A percentile compares a stretch with the other conserved stretches of the same genome.
These are phyloP conservation scores for Coemansia sp. DNA, from an alignment of 192 early-diverging fungal genomes.

Conservation along the genomic window DNA sequence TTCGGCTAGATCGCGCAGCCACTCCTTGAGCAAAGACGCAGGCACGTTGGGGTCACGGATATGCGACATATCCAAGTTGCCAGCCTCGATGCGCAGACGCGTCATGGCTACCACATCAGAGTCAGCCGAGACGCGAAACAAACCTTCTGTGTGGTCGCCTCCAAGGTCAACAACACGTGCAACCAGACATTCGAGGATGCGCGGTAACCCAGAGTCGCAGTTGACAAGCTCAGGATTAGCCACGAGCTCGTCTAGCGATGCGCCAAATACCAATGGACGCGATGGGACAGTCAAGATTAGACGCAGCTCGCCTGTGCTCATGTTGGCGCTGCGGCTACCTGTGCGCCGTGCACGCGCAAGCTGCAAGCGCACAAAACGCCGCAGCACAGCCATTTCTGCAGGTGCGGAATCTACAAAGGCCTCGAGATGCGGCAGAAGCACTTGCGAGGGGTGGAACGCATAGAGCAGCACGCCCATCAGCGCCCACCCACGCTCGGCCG, in stretches of 20 bases:
- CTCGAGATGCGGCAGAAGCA: constrained; percentile 80
- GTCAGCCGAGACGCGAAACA: constrained; percentile 95
- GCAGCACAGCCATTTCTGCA: constrained; percentile 13
- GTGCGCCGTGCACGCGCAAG: constrained; percentile 76
- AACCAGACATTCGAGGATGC: constrained; percentile 78
- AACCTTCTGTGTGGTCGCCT: constrained; percentile 83
- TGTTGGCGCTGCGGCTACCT: constrained; percentile 70
- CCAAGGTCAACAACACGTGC: constrained; percentile 71
- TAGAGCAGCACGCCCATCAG: constrained; percentile 78
- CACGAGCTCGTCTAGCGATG: constrained; percentile 83
- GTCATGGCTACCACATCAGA: constrained; percentile 75
- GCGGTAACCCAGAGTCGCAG: constrained; percentile 59
- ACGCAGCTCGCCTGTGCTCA: constrained; percentile 65
- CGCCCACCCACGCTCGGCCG: constrained; percentile 81
- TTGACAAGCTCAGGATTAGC: constrained; percentile 48
- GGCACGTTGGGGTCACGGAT: constrained; percentile 91
- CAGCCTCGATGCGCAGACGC: constrained; percentile 80
- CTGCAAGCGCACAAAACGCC: constrained; percentile 54
- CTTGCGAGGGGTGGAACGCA: constrained; percentile 88
- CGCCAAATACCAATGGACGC: constrained; percentile 85
- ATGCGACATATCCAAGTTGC: constrained; percentile 66
- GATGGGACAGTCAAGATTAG: constrained; percentile 79
- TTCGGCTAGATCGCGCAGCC: constrained; percentile 91
- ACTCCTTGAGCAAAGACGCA: constrained; percentile 86
- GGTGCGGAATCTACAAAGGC: constrained; percentile 62